phyloP scores from a whole-genome alignment of 75 land plant genomes.

The Pseudotsuga menziesii region DNA sequence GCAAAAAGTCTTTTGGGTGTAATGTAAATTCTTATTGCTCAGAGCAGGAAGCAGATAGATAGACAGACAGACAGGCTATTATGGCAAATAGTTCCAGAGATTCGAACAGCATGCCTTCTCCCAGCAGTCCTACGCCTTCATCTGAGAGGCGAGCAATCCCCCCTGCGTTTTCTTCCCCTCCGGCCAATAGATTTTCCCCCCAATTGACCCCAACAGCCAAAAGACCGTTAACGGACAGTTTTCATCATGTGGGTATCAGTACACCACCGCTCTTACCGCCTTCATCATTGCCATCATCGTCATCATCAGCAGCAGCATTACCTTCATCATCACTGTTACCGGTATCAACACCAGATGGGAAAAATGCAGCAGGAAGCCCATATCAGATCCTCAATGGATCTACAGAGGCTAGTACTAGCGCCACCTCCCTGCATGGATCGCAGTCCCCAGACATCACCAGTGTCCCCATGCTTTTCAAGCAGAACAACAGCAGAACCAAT shows the following conservation, averaged over 20 bases:
- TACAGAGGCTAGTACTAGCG: background rate
- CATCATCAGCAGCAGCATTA: background rate
- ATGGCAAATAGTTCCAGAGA: background rate
- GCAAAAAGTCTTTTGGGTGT: no score
- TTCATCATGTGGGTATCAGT: background rate
- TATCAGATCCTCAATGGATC: conserved; percentile 13
- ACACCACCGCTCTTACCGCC: conserved; percentile 13
- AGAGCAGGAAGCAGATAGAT: no score
- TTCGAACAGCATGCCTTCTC: background rate
- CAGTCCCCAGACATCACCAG: background rate
- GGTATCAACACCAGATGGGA: background rate
- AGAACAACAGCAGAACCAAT: conserved; percentile 1
- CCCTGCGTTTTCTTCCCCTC: conserved; percentile 20
- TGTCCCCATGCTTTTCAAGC: background rate
- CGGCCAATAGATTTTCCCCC: conserved; percentile 14
- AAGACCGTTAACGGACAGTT: background rate
- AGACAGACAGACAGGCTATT: no score
- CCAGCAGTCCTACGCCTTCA: background rate
- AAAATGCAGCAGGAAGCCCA: background rate
- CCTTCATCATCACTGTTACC: background rate
- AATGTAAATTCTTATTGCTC: no score
- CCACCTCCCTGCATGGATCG: conserved; percentile 27
- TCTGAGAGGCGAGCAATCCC: background rate
- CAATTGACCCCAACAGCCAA: conserved; percentile 11
- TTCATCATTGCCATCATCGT: conserved; percentile 9